Percentiles rank a stretch among this genome's conserved stretches.
phyloP scores from a whole-genome alignment of 345 rosid genomes.

The Kernera saxatilis region DNA sequence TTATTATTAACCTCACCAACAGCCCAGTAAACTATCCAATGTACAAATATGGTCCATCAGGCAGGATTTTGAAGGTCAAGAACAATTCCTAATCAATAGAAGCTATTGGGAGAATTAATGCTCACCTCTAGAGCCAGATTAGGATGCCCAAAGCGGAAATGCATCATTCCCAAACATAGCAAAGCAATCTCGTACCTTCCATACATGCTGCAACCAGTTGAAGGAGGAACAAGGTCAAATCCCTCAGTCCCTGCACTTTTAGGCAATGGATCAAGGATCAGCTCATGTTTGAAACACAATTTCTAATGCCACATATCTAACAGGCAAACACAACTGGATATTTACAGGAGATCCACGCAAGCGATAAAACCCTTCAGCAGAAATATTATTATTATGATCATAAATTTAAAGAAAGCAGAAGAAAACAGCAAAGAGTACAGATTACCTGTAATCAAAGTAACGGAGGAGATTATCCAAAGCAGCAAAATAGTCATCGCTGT shows the following conservation, averaged over 20 bases:
- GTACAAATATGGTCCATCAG: conserved; percentile 6
- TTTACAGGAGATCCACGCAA: conserved; percentile 1
- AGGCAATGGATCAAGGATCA: conserved; percentile 39
- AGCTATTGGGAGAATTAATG: neutral
- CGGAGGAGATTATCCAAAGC: conserved; percentile 89
- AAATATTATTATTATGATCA: neutral
- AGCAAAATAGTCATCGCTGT: conserved; percentile 84
- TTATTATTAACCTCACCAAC: conserved; percentile 10
- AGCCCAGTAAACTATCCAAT: neutral
- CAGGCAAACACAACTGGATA: conserved; percentile 12
- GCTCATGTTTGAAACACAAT: conserved; percentile 18
- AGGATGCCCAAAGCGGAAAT: conserved; percentile 97
- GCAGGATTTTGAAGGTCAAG: neutral
- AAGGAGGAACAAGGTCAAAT: conserved; percentile 59
- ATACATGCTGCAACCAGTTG: conserved; percentile 45
- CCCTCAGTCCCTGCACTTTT: conserved; percentile 99
- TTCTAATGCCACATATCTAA: neutral
- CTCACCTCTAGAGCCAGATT: conserved; percentile 87
- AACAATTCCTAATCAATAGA: conserved; percentile 1
- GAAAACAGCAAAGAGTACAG: conserved; percentile 12
- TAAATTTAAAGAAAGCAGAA: neutral
- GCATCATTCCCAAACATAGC: conserved; percentile 91
- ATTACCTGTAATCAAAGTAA: conserved; percentile 94
- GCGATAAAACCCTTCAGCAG: conserved; percentile 3
- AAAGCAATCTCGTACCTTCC: conserved; percentile 84